Evolutionary conservation across 306 rosid species (phyloP).

Genomic region (Castanea crenata): DNA sequence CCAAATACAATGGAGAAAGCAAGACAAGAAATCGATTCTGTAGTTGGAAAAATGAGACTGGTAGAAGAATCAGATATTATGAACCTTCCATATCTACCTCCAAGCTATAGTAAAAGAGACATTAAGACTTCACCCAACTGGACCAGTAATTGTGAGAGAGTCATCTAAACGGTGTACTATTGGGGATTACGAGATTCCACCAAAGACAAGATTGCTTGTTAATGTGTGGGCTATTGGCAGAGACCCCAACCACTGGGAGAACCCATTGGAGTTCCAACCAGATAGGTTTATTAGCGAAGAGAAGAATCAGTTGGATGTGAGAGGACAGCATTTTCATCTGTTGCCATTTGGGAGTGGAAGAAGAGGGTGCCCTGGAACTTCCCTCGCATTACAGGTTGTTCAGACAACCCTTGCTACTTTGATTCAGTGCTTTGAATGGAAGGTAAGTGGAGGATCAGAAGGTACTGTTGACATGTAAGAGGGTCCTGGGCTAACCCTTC

Average conservation of each 20-base stretch:
- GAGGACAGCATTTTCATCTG: constrained; percentile 51
- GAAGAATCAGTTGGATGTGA: constrained; percentile 34
- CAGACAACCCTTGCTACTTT: constrained; percentile 44
- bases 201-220: constrained; percentile 43
- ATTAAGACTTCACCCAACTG: constrained; percentile 53
- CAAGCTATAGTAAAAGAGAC: constrained; percentile 63
- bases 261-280: constrained; percentile 51
- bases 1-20: constrained; percentile 51
- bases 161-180: constrained; percentile 28
- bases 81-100: constrained; percentile 46
- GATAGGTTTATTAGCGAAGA: constrained; percentile 41
- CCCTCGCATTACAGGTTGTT: constrained; percentile 41
- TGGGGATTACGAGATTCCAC: constrained; percentile 48
- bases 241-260: constrained; percentile 52
- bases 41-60: constrained; percentile 44
- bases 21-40: constrained; percentile 46
- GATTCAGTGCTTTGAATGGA: constrained; percentile 62
- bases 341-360: constrained; percentile 76
- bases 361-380: constrained; percentile 57
- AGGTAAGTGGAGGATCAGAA: constrained; percentile 24
- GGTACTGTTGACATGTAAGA: constrained; percentile 53
- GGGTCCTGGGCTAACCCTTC: constrained; percentile 60
- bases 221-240: constrained; percentile 66
- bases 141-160: constrained; percentile 45
- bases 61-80: constrained; percentile 52